These are phyloP conservation scores for Talaromyces thailandensis DNA, from an alignment of 495 filamentous ascomycete species.

Conservation along the genomic window DNA sequence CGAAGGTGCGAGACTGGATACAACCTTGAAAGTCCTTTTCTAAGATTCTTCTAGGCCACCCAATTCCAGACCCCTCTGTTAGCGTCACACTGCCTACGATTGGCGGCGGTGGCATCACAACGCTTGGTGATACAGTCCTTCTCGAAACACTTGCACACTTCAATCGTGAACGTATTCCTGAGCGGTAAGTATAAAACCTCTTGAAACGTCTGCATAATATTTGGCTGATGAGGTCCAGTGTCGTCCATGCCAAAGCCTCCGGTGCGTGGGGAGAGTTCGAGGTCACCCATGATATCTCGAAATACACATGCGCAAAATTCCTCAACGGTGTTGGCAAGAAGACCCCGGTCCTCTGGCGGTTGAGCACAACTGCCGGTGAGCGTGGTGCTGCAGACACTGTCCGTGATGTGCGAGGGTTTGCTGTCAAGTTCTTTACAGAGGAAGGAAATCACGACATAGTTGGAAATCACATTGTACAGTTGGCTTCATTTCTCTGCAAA, in stretches of 20 bases:
- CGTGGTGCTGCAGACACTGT: constrained; percentile 56
- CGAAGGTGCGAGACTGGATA: neutral
- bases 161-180: constrained; percentile 42
- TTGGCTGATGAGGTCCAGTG: neutral
- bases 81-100: constrained; percentile 18
- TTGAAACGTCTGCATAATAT: neutral
- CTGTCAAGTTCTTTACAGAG: constrained; percentile 68
- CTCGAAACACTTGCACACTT: constrained; percentile 48
- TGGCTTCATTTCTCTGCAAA: constrained; percentile 12
- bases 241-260: constrained; percentile 50
- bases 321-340: constrained; percentile 48
- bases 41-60: constrained; percentile 16
- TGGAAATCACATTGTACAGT: constrained; percentile 39
- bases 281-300: constrained; percentile 45
- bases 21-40: neutral
- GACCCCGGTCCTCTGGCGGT: constrained; percentile 47
- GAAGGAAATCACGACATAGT: constrained; percentile 71
- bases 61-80: constrained; percentile 17
- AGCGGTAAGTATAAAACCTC: constrained; percentile 22
- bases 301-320: constrained; percentile 30
- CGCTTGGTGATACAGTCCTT: constrained; percentile 21
- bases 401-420: constrained; percentile 59
- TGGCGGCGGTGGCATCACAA: constrained; percentile 18
- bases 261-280: constrained; percentile 57
- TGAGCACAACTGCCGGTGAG: constrained; percentile 59